phyloP scores from a whole-genome alignment of 768 basidiomycete genomes.

The Clitopilus hobsonii region DNA sequence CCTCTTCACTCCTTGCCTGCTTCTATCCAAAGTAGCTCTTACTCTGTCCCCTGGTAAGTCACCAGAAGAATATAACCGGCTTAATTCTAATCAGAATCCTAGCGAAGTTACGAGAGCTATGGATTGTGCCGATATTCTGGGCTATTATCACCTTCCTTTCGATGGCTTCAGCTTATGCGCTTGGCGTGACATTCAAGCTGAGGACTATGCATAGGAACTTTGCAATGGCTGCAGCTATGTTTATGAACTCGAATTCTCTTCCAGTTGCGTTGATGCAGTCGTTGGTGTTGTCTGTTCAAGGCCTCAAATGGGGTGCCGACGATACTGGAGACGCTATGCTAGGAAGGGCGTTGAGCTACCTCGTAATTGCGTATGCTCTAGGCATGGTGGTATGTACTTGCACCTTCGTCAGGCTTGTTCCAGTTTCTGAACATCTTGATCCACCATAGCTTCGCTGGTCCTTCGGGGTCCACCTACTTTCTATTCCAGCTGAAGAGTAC shows the following conservation, averaged over 20 bases:
- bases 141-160: slow-evolving; percentile 69
- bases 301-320: slow-evolving; percentile 74
- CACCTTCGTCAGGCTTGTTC: neutral
- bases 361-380: slow-evolving; percentile 89
- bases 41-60: slow-evolving; percentile 64
- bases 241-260: slow-evolving; percentile 93
- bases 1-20: slow-evolving; percentile 81
- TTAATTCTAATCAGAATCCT: no score
- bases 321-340: slow-evolving; percentile 88
- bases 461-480: slow-evolving; percentile 80
- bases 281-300: slow-evolving; percentile 80
- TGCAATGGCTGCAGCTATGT: slow-evolving; percentile 78
- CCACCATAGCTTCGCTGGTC: slow-evolving; percentile 78
- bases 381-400: slow-evolving; percentile 75
- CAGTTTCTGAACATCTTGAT: neutral
- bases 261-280: slow-evolving; percentile 94
- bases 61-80: no score
- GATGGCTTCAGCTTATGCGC: slow-evolving; percentile 56
- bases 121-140: slow-evolving; percentile 87
- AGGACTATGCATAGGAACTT: slow-evolving; percentile 70
- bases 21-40: slow-evolving; percentile 96
- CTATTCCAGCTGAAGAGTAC: slow-evolving; percentile 16
- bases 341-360: slow-evolving; percentile 83
- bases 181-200: slow-evolving; percentile 64
- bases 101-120: slow-evolving; percentile 75